Evolutionary conservation across 2,329 filamentous ascomycete species (phyloP), one percentile per base, ranked within the genome.

Genomic region (Alternaria arborescens): DNA sequence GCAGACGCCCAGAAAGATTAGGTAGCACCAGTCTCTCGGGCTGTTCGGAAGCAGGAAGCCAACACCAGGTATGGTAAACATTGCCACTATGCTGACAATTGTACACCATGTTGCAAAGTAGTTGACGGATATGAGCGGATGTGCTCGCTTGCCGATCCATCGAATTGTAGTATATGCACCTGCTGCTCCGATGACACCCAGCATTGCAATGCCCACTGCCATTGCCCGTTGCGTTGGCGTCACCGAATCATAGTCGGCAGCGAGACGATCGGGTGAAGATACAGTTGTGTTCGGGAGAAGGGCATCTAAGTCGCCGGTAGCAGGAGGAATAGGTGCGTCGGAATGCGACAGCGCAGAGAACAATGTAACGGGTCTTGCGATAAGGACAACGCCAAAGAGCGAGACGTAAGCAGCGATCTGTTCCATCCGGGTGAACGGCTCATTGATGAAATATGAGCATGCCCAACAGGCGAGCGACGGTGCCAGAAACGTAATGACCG

Each of bases 401-500:
- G 93, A 94, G 22, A 96, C 77, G 3, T 93, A 76, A 0, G 88
- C 91, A 0, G 91, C 93, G 3, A 94, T 82, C 75, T 93, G 90
- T 75, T 97, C 92, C 41, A 86, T 86, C 24, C 87, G 84, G 2
- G 91, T 92, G 74, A 94, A 97, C 0, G 91, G 90, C 69, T 97
- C 92, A 52, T 88, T 86, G 58, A 89, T 85, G 38, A 94, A 79
- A 56, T 93, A 82, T 36, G 91, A 93, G 75, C 93, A 97, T 18
- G 91, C 85, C 80, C 94, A 92, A 58, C 91, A 92, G 20, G 92
- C 87, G 6, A 96, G 83, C 14, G 89, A 90, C 0, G 94, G 94
- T 0, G 91, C 87, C 6, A 97, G 84, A 74, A 97, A 97, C 8
- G 92, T 95, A 54, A 97, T 90, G 34, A 97, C 93, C 0, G 92